Conservation (phyloP, 2,329 filamentous ascomycete species). For the Grosmannia penicillata region DNA sequence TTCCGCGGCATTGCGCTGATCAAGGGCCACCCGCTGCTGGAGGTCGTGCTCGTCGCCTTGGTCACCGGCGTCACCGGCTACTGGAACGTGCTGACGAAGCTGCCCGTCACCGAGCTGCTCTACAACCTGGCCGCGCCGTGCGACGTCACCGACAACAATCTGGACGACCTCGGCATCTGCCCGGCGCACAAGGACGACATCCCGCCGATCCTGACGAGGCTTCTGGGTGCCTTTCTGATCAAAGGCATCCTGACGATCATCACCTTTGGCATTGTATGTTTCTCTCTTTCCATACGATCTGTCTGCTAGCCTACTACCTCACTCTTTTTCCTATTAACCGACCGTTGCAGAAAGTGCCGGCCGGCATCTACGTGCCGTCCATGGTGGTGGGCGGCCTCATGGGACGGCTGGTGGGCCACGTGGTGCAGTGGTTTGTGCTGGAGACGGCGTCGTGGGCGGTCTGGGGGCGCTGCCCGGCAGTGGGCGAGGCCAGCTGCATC, state of each 20-base stretch:
- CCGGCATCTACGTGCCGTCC: conserved; percentile 93
- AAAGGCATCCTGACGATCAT: conserved; percentile 80
- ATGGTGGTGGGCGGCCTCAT: conserved; percentile 96
- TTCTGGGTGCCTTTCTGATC: conserved; percentile 70
- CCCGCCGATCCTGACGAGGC: conserved; percentile 54
- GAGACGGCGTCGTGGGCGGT: conserved; percentile 55
- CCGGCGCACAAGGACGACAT: conserved; percentile 60
- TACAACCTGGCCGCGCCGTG: conserved; percentile 87
- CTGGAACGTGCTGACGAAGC: conserved; percentile 82
- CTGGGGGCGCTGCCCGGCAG: conserved; percentile 59
- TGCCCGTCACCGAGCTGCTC: conserved; percentile 80
- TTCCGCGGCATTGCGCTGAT: conserved; percentile 72
- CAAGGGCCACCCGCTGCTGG: conserved; percentile 70
- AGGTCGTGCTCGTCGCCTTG: conserved; percentile 77
- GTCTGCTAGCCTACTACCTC: not conserved
- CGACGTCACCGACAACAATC: conserved; percentile 47
- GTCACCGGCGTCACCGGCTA: conserved; percentile 76
- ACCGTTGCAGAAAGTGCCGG: conserved; percentile 59
- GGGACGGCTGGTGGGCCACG: conserved; percentile 75
- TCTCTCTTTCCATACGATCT: no score
- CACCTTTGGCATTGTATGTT: conserved; percentile 71
- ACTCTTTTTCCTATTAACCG: no score
- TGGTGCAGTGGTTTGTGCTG: conserved; percentile 68
- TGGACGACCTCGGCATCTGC: conserved; percentile 61
- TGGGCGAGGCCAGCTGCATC: conserved; percentile 66